Evolutionary conservation across 192 early-diverging fungal species (phyloP).

Genomic region (Physocladia obscura): DNA sequence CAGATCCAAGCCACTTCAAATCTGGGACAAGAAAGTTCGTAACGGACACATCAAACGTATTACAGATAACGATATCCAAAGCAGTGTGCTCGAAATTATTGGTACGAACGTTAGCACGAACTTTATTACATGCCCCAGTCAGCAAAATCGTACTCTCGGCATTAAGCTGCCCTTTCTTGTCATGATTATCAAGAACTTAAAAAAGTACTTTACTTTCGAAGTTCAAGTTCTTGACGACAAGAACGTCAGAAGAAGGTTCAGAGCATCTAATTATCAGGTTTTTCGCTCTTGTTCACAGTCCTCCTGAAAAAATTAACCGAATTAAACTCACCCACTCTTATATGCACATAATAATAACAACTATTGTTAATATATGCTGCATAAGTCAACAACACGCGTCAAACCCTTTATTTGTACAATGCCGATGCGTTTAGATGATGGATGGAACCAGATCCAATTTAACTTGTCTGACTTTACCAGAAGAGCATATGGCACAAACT

Average conservation of each 20-base stretch:
- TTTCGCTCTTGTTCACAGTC: not conserved
- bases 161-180: conserved; percentile 89
- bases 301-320: not conserved
- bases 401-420: conserved; percentile 86
- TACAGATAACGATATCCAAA: conserved; percentile 79
- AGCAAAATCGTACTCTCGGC: conserved; percentile 74
- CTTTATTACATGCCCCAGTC: conserved; percentile 84
- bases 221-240: conserved; percentile 85
- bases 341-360: not conserved
- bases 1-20: conserved; percentile 67
- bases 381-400: conserved; percentile 78
- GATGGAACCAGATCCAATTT: conserved; percentile 95
- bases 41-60: conserved; percentile 76
- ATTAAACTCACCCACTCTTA: not conserved
- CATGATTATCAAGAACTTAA: conserved; percentile 83
- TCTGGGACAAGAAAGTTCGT: conserved; percentile 69
- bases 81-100: conserved; percentile 75
- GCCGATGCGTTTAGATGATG: conserved; percentile 89
- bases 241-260: conserved; percentile 74
- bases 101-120: conserved; percentile 79
- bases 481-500: conserved; percentile 85
- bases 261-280: conserved; percentile 91
- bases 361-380: no score
- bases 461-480: conserved; percentile 84
- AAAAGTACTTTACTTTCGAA: conserved; percentile 91